Percentiles rank a stretch among this genome's conserved stretches.
These are phyloP conservation scores for Fusarium mangiferae DNA, from an alignment of 2,329 filamentous ascomycete species.

Conservation along the genomic window DNA sequence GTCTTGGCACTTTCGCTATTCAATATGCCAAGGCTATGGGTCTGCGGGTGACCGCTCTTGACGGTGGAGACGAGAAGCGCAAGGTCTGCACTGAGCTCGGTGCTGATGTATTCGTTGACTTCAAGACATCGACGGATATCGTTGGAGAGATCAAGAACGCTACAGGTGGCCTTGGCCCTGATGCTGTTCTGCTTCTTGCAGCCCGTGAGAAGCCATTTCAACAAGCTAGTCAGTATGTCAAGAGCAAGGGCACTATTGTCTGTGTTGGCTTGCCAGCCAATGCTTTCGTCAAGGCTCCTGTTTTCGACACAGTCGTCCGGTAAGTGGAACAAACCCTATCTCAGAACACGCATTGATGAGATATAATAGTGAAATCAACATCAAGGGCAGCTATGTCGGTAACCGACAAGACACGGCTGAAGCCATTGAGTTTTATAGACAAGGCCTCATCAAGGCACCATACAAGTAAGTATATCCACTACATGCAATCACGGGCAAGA, in stretches of 20 bases:
- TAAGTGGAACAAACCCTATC: neutral
- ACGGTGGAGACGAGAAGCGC: conserved; percentile 83
- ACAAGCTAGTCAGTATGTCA: conserved; percentile 85
- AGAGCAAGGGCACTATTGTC: conserved; percentile 80
- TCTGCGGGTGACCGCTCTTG: conserved; percentile 78
- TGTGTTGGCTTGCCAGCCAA: conserved; percentile 88
- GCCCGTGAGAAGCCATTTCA: conserved; percentile 91
- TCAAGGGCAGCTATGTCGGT: conserved; percentile 90
- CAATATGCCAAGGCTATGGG: conserved; percentile 94
- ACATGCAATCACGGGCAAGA: fast-evolving
- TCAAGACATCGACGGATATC: conserved; percentile 75
- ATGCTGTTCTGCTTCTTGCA: conserved; percentile 85
- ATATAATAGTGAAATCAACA: conserved; percentile 76
- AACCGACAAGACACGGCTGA: conserved; percentile 87
- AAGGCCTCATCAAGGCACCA: conserved; percentile 83
- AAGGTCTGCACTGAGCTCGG: conserved; percentile 76
- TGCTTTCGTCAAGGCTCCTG: conserved; percentile 81
- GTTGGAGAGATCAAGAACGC: conserved; percentile 79
- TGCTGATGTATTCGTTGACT: conserved; percentile 80
- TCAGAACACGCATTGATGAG: neutral
- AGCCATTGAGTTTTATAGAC: conserved; percentile 85
- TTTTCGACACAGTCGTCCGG: conserved; percentile 82
- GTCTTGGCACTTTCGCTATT: conserved; percentile 77
- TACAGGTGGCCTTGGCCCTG: conserved; percentile 79
- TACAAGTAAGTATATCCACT: conserved; percentile 63